Evolutionary conservation across 2,329 filamentous ascomycete species (phyloP), one percentile per base, ranked within the genome.

Genomic region (Cytospora chrysosperma): DNA sequence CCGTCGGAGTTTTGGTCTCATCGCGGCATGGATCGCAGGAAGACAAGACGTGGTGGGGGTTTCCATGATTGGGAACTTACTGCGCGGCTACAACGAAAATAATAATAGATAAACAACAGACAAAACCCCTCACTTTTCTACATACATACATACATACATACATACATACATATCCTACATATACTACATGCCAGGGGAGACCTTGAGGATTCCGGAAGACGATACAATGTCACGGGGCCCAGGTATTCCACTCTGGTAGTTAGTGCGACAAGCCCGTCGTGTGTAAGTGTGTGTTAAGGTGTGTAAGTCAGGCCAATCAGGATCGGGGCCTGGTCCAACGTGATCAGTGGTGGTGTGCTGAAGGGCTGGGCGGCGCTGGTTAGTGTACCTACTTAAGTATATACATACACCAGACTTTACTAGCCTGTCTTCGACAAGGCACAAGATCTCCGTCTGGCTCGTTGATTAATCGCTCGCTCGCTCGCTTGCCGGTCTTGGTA

Each of bases 291-390:
- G 37, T 30, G 28, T 30, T 34, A 13, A 34, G 30, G 21, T 27
- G 24, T 55, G 28, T 26, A 30, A 51, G 30, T 52, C 55, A 51
- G 57, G 34, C 64, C 64, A 66, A 66, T 66, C 62, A 65, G 50
- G 51, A 32, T n/a, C 12, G 47, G 24, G 24, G 32, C 4, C 27
- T 19, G 50, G 55, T 47, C 51, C 64, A 66, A 66, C 64, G 64
- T 64, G 64, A 62, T 65, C 53, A 66, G 64, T n/a, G 59, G 32
- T 64, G 30, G 62, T 60, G 61, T 52, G 61, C 32, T 19, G 49
- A 57, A 47, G 19, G 56, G 40, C 47, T 24, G 4, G 56, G n/a
- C 32, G 32, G 54, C n/a, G 59, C 21, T 43, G 15, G n/a, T 19
- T 56, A 54, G 47, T 8, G 34, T 47, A 54, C n/a, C n/a, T n/a